phyloP scores from a whole-genome alignment of 2,329 filamentous ascomycete species.

The Apiospora sp. region DNA sequence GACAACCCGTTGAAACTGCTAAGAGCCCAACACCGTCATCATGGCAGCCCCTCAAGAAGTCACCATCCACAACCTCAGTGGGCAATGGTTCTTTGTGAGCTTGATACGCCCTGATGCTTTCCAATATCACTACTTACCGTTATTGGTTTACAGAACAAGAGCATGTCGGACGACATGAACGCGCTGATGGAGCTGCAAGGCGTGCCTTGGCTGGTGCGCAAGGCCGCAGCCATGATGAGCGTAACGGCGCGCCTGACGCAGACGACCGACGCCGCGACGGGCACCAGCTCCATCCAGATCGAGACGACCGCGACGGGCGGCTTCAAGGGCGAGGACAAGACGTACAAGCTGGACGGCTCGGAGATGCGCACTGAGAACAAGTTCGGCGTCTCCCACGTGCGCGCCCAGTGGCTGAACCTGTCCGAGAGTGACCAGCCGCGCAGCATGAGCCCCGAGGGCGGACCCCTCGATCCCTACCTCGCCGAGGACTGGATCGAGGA shows the following conservation, averaged over 20 bases:
- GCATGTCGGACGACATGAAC: conserved; percentile 20
- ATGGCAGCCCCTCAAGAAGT: conserved; percentile 16
- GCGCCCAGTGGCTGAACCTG: conserved; percentile 17
- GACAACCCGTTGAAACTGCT: neutral
- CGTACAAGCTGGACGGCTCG: conserved; percentile 13
- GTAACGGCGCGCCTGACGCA: conserved; percentile 11
- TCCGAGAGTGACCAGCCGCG: neutral
- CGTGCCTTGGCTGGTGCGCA: conserved; percentile 19
- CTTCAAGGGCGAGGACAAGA: conserved; percentile 22
- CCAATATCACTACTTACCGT: neutral
- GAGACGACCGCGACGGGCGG: conserved; percentile 19
- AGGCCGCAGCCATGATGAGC: conserved; percentile 4
- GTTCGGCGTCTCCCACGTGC: conserved; percentile 19
- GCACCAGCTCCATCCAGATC: neutral
- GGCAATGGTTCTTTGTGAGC: conserved; percentile 6
- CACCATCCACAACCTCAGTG: conserved; percentile 23
- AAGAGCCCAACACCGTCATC: neutral
- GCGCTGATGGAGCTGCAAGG: conserved; percentile 20
- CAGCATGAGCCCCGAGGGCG: conserved; percentile 4
- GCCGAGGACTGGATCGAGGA: conserved; percentile 16
- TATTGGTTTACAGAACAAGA: conserved; percentile 9
- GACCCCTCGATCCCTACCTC: conserved; percentile 3
- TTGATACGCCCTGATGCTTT: neutral
- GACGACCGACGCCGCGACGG: conserved; percentile 6
- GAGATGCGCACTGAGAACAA: conserved; percentile 14